Conservation (phyloP, 192 early-diverging fungal genomes). For the Coemansia javaensis region DNA sequence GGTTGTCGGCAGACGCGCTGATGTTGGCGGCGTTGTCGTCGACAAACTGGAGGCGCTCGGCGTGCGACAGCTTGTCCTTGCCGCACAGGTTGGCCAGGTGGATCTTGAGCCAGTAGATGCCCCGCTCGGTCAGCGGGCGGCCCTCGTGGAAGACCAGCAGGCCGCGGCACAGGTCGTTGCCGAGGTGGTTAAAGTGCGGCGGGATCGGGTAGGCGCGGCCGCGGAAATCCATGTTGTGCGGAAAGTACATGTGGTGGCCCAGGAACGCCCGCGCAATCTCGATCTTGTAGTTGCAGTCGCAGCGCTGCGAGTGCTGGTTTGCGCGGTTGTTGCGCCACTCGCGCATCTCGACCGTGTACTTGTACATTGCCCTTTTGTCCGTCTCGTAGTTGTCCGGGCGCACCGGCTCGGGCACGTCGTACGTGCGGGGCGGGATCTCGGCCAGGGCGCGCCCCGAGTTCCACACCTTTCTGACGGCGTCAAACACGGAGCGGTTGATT, state of each 20-base stretch:
- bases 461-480: constrained; percentile 80
- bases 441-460: constrained; percentile 72
- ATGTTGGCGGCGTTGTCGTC: constrained; percentile 75
- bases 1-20: constrained; percentile 77
- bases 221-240: constrained; percentile 96
- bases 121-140: constrained; percentile 71
- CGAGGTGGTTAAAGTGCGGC: constrained; percentile 91
- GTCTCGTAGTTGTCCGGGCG: constrained; percentile 65
- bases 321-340: constrained; percentile 57
- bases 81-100: constrained; percentile 91
- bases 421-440: constrained; percentile 63
- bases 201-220: constrained; percentile 98
- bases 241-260: constrained; percentile 88
- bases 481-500: constrained; percentile 78
- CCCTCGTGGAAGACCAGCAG: constrained; percentile 79
- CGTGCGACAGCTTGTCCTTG: constrained; percentile 87
- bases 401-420: constrained; percentile 49
- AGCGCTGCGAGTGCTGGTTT: constrained; percentile 82
- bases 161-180: constrained; percentile 93
- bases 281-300: constrained; percentile 91
- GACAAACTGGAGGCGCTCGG: constrained; percentile 71
- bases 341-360: constrained; percentile 55
- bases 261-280: constrained; percentile 89
- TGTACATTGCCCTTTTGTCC: constrained; percentile 49
- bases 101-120: constrained; percentile 91